phyloP scores from a whole-genome alignment of 2,329 filamentous ascomycete genomes.

The Pseudogymnoascus sp. region DNA sequence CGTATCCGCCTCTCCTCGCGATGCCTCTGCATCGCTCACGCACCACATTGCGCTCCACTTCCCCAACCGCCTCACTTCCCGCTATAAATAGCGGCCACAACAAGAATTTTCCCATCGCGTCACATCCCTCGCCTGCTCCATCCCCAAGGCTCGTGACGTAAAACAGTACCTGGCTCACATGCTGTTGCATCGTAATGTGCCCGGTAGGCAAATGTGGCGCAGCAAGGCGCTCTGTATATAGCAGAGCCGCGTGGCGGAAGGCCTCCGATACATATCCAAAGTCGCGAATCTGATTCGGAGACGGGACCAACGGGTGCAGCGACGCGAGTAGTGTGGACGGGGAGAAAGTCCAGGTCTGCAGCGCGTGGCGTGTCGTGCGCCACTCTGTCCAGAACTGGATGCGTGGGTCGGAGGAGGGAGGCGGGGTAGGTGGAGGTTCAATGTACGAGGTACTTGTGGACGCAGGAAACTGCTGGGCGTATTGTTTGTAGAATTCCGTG shows the following conservation, averaged over 20 bases:
- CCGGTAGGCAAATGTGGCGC: slow-evolving; percentile 66
- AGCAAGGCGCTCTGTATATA: slow-evolving; percentile 84
- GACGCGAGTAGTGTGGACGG: slow-evolving; percentile 43
- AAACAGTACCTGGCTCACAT: slow-evolving; percentile 74
- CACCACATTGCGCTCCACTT: slow-evolving; percentile 70
- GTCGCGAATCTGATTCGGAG: slow-evolving; percentile 60
- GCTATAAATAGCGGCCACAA: slow-evolving; percentile 90
- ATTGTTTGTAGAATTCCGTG: slow-evolving; percentile 44
- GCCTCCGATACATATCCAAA: slow-evolving; percentile 79
- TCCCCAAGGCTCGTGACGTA: slow-evolving; percentile 74
- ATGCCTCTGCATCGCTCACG: slow-evolving; percentile 77
- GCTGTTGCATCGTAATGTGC: slow-evolving; percentile 71
- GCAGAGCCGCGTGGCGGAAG: slow-evolving; percentile 80
- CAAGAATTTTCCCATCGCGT: slow-evolving; percentile 57
- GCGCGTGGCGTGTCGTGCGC: slow-evolving; percentile 67
- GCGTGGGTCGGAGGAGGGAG: slow-evolving; percentile 33
- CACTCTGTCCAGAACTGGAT: slow-evolving; percentile 78
- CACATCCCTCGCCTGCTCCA: slow-evolving; percentile 46
- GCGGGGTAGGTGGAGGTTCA: slow-evolving; percentile 16
- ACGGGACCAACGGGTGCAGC: slow-evolving; percentile 40
- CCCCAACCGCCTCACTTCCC: slow-evolving; percentile 80
- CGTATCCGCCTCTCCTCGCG: slow-evolving; percentile 81
- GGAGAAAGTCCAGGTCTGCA: slow-evolving; percentile 78
- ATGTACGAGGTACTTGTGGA: neutral
- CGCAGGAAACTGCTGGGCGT: slow-evolving; percentile 45